Evolutionary conservation across 495 filamentous ascomycete genomes (phyloP).

Genomic region (Penicillium psychrofluorescens): DNA sequence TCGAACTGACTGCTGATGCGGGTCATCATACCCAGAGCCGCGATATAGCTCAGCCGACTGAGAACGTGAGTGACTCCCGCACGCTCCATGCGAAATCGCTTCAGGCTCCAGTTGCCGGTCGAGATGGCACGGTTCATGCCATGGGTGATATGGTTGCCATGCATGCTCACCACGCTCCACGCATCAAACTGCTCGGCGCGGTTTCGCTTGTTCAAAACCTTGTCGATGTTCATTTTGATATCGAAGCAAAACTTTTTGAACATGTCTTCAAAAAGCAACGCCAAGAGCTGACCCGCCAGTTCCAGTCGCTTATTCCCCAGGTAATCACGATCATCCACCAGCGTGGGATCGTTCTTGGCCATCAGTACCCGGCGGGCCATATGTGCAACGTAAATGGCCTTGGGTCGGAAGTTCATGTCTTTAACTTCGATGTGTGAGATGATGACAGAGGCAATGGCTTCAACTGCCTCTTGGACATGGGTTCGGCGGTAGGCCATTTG

Average conservation of each 20-base stretch:
- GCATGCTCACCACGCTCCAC: conserved; percentile 62
- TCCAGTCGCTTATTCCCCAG: conserved; percentile 96
- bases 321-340: conserved; percentile 95
- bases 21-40: conserved; percentile 99
- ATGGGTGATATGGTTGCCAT: conserved; percentile 73
- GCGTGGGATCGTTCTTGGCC: conserved; percentile 76
- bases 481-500: conserved; percentile 52
- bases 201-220: conserved; percentile 83
- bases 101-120: conserved; percentile 94
- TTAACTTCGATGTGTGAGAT: conserved; percentile 89
- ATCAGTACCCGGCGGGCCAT: conserved; percentile 93
- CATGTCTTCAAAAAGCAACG: conserved; percentile 92
- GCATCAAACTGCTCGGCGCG: conserved; percentile 83
- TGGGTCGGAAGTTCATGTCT: conserved; percentile 86
- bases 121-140: conserved; percentile 92
- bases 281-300: conserved; percentile 86
- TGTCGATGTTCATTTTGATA: conserved; percentile 86
- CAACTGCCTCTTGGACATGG: conserved; percentile 79
- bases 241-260: conserved; percentile 90
- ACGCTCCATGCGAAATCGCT: conserved; percentile 96
- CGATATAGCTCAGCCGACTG: conserved; percentile 92
- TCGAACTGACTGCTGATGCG: conserved; percentile 97
- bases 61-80: conserved; percentile 96
- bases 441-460: conserved; percentile 83
- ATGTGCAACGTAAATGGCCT: conserved; percentile 89